Percentiles rank a stretch among this genome's conserved stretches.
These are phyloP conservation scores for Aquilaria agallochum DNA, from an alignment of 441 rosid genomes.

Conservation along the genomic window DNA sequence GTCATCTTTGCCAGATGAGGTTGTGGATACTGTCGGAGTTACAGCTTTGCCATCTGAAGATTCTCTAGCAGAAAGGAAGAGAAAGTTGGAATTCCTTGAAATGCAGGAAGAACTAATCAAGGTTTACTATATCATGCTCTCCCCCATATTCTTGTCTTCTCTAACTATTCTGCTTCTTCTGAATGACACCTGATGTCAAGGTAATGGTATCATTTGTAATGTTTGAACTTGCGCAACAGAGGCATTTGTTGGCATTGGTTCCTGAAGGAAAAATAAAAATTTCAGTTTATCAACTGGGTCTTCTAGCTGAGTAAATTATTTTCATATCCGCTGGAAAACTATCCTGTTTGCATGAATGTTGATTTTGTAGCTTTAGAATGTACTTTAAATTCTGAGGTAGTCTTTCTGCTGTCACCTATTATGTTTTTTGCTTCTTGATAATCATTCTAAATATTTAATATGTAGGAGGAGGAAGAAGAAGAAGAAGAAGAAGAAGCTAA, in stretches of 20 bases:
- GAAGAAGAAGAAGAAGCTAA: slow-evolving; percentile 73
- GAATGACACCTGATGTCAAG: background rate
- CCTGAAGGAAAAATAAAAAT: background rate
- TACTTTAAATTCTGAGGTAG: slow-evolving; percentile 1
- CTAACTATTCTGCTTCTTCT: background rate
- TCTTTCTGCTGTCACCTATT: background rate
- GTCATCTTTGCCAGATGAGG: slow-evolving; percentile 74
- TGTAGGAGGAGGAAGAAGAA: slow-evolving; percentile 71
- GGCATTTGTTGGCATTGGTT: background rate
- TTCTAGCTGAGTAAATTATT: background rate
- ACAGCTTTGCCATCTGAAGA: slow-evolving; percentile 71
- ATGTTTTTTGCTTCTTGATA: slow-evolving; percentile 9
- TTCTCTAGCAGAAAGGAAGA: slow-evolving; percentile 66
- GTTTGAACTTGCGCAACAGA: background rate
- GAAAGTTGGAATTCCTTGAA: slow-evolving; percentile 68
- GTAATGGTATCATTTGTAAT: slow-evolving; percentile 3
- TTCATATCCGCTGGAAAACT: background rate
- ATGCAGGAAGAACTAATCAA: slow-evolving; percentile 80
- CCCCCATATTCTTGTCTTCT: slow-evolving; percentile 4
- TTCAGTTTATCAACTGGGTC: no score
- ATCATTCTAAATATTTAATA: slow-evolving; percentile 8
- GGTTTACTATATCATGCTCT: slow-evolving; percentile 27
- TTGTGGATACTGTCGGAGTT: slow-evolving; percentile 68
- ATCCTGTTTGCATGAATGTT: no score
- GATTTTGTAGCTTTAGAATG: no score